Evolutionary conservation across 2,329 filamentous ascomycete species (phyloP).

Genomic region (Clarireedia hainanense): DNA sequence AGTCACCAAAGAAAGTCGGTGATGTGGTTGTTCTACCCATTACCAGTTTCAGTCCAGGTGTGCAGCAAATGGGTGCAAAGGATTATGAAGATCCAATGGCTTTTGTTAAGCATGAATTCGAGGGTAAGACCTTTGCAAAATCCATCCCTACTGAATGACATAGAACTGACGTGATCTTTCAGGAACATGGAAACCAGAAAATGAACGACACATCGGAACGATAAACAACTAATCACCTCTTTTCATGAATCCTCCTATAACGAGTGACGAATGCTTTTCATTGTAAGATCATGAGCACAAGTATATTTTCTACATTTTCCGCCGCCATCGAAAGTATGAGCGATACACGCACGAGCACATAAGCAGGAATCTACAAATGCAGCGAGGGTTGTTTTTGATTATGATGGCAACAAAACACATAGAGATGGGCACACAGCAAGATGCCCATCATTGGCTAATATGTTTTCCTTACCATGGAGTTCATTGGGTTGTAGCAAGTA

Average conservation of each 20-base stretch:
- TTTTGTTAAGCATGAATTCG: slow-evolving; percentile 94
- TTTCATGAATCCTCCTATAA: neutral
- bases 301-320: slow-evolving; percentile 1
- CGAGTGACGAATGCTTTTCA: neutral
- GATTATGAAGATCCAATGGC: slow-evolving; percentile 91
- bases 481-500: neutral
- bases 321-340: slow-evolving; percentile 11
- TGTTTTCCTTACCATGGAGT: slow-evolving; percentile 7
- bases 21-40: slow-evolving; percentile 93
- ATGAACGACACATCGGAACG: slow-evolving; percentile 57
- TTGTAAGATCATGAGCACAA: neutral
- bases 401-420: neutral
- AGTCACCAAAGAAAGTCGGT: slow-evolving; percentile 73
- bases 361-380: neutral
- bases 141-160: neutral
- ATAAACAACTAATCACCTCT: neutral
- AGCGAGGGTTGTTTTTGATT: neutral
- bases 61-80: slow-evolving; percentile 84
- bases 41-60: slow-evolving; percentile 93
- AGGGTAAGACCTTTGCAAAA: slow-evolving; percentile 53
- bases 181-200: slow-evolving; percentile 73
- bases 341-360: slow-evolving; percentile 2
- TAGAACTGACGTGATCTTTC: slow-evolving; percentile 3
- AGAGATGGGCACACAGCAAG: neutral
- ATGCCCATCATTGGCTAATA: neutral